Evolutionary conservation across 1,284 basidiomycete species (phyloP).

Genomic region (Sparassis latifolia): DNA sequence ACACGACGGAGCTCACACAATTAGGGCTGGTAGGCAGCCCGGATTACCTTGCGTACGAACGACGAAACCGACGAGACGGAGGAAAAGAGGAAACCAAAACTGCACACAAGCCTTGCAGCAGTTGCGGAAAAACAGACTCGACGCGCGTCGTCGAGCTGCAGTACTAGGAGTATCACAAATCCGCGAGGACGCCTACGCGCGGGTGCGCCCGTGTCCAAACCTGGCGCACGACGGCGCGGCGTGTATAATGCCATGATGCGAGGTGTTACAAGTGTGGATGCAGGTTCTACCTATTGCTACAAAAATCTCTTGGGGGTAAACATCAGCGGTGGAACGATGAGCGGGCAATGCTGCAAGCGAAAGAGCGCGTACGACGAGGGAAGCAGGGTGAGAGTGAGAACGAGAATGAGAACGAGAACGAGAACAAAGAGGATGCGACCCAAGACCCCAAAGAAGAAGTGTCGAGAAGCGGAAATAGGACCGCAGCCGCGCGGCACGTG

Average conservation of each 20-base stretch:
- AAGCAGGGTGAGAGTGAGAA: conserved; percentile 9
- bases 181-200: too few relatives aligned
- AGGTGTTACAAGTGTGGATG: conserved; percentile 16
- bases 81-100: too few relatives aligned
- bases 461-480: not conserved
- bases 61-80: too few relatives aligned
- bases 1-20: too few relatives aligned
- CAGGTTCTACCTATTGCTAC: conserved; percentile 23
- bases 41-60: too few relatives aligned
- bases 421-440: not conserved
- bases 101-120: too few relatives aligned
- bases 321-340: conserved; percentile 8
- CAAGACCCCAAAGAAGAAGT: conserved; percentile 1
- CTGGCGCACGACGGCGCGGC: conserved; percentile 20
- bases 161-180: too few relatives aligned
- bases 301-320: conserved; percentile 7
- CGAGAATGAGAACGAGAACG: conserved; percentile 6
- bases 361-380: conserved; percentile 11
- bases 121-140: too few relatives aligned
- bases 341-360: conserved; percentile 6
- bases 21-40: too few relatives aligned
- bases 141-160: too few relatives aligned
- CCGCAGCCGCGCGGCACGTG: conserved; percentile 7
- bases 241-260: conserved; percentile 23
- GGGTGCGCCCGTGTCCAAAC: conserved; percentile 1